Conservation (phyloP, 352 stramenopile genomes). For the Phytophthora megakarya region DNA sequence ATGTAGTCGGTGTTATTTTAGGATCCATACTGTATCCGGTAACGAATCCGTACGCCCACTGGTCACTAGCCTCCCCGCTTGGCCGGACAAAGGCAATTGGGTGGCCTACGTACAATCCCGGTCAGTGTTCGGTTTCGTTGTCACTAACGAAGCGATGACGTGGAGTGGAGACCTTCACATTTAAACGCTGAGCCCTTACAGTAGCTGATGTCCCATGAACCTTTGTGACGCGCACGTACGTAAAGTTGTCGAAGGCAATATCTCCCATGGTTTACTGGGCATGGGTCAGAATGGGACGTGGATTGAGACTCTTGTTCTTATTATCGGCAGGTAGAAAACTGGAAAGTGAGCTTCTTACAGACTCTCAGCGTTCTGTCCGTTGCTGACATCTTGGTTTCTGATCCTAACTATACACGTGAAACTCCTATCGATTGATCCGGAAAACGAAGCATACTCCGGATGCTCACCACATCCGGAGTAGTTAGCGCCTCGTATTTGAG, state of each 20-base stretch:
- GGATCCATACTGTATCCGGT: neutral
- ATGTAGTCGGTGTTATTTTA: no score
- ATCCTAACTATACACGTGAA: neutral
- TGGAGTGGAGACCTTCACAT: neutral
- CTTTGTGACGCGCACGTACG: neutral
- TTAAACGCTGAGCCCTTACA: neutral
- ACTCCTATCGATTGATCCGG: slow-evolving; percentile 4
- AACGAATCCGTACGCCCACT: neutral
- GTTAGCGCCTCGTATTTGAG: no score
- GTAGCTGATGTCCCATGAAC: neutral
- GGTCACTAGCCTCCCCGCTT: neutral
- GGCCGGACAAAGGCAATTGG: neutral
- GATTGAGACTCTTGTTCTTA: neutral
- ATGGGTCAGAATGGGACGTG: neutral
- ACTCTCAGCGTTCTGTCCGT: neutral
- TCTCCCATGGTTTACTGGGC: neutral
- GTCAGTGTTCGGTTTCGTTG: no score
- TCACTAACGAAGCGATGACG: slow-evolving; percentile 3
- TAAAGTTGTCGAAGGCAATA: neutral
- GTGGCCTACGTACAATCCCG: neutral
- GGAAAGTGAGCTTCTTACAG: no score
- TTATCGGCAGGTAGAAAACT: neutral
- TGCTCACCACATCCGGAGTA: no score
- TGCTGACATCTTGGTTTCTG: neutral
- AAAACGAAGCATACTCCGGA: slow-evolving; percentile 14